These are phyloP conservation scores for Suillus americanus DNA, from an alignment of 768 basidiomycete genomes.

Conservation along the genomic window DNA sequence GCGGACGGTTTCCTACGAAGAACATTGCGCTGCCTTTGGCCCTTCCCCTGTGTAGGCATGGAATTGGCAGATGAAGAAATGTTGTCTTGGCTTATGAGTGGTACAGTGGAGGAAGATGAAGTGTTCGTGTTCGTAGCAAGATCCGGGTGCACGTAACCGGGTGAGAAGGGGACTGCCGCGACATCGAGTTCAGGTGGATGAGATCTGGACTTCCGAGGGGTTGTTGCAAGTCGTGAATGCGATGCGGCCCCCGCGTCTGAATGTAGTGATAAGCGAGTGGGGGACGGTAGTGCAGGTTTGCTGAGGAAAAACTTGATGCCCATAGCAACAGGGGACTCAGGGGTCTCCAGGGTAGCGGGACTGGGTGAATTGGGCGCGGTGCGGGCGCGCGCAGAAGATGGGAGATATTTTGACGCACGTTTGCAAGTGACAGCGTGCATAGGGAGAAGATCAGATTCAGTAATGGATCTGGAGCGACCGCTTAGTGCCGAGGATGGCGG, in stretches of 20 bases:
- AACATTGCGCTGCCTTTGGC: slow-evolving; percentile 28
- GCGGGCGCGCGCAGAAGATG: slow-evolving; percentile 16
- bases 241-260: slow-evolving; percentile 16
- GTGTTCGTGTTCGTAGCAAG: slow-evolving; percentile 12
- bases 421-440: slow-evolving; percentile 4
- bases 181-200: slow-evolving; percentile 21
- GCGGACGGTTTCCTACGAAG: slow-evolving; percentile 32
- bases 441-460: slow-evolving; percentile 20
- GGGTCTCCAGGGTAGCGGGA: slow-evolving; percentile 1
- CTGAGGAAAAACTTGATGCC: slow-evolving; percentile 37
- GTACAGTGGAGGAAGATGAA: neutral
- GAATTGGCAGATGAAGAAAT: neutral
- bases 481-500: slow-evolving; percentile 13
- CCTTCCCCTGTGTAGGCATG: slow-evolving; percentile 8
- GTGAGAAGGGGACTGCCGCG: slow-evolving; percentile 10
- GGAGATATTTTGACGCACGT: neutral
- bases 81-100: slow-evolving; percentile 16
- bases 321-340: slow-evolving; percentile 18
- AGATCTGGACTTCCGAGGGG: slow-evolving; percentile 21
- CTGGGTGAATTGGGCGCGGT: slow-evolving; percentile 15
- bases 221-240: slow-evolving; percentile 8
- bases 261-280: slow-evolving; percentile 22
- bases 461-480: slow-evolving; percentile 16
- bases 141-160: slow-evolving; percentile 16
- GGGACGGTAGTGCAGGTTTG: slow-evolving; percentile 28